phyloP scores from a whole-genome alignment of 495 filamentous ascomycete species.

The Xylaria palmicola region DNA sequence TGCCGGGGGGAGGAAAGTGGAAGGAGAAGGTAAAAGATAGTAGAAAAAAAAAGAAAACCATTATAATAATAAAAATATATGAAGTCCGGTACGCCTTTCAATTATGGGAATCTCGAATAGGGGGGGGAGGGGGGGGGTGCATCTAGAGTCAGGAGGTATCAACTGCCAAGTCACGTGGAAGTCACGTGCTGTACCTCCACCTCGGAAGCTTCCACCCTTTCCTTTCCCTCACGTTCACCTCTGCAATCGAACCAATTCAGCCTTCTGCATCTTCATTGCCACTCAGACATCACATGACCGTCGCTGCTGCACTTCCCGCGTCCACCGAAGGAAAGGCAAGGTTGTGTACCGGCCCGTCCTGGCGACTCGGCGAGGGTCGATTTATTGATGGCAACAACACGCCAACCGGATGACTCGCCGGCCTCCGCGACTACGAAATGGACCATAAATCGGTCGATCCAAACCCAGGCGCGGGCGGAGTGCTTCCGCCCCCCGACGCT shows the following conservation, averaged over 20 bases:
- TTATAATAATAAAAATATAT: no score
- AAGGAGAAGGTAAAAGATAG: no score
- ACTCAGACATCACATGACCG: not conserved
- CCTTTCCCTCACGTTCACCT: not conserved
- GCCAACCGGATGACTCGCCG: not conserved
- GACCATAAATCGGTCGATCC: not conserved
- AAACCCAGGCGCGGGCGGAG: not conserved
- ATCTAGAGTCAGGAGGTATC: no score
- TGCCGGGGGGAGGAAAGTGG: no score
- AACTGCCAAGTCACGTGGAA: conserved; percentile 12
- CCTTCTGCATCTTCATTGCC: not conserved
- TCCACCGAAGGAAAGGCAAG: not conserved
- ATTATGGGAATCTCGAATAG: no score
- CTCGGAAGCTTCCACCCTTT: no score
- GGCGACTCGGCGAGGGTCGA: not conserved
- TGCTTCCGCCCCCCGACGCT: not conserved
- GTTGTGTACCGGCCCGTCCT: not conserved
- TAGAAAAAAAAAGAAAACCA: no score
- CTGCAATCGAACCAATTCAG: not conserved
- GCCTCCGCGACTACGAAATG: conserved; percentile 3
- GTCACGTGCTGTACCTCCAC: conserved; percentile 14
- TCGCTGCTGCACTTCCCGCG: not conserved
- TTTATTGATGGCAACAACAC: not conserved
- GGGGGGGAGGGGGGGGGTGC: no score
- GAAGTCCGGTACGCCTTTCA: no score